phyloP scores from a whole-genome alignment of 1,284 basidiomycete genomes.

The Leccinum variabile region DNA sequence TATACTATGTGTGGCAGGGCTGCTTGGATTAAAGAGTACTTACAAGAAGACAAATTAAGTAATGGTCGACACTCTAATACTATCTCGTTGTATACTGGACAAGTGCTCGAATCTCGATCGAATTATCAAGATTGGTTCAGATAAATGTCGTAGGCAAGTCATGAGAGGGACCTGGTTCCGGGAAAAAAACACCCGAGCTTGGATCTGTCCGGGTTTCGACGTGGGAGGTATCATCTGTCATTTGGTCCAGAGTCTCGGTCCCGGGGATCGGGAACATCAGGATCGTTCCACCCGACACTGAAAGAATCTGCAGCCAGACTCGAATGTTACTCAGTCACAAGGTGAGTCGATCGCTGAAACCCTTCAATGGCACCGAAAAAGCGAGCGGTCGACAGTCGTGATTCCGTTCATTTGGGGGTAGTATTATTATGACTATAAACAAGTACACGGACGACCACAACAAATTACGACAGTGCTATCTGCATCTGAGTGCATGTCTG shows the following conservation, averaged over 20 bases:
- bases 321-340: neutral
- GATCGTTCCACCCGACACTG: neutral
- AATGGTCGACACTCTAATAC: neutral
- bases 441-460: neutral
- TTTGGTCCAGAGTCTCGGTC: neutral
- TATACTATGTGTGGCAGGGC: neutral
- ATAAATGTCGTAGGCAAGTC: neutral
- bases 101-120: neutral
- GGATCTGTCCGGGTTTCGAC: neutral
- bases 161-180: neutral
- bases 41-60: neutral
- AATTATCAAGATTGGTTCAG: neutral
- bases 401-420: neutral
- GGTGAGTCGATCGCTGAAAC: neutral
- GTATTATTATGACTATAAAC: neutral
- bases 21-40: neutral
- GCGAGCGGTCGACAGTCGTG: neutral
- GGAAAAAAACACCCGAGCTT: neutral
- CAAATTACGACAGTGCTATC: neutral
- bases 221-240: neutral
- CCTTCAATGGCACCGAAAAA: neutral
- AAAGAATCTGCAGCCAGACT: neutral
- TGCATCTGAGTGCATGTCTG: neutral
- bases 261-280: neutral
- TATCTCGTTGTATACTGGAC: neutral